Base-by-base conservation (phyloP, 768 basidiomycete species). In the Suillus americanus region DNA sequence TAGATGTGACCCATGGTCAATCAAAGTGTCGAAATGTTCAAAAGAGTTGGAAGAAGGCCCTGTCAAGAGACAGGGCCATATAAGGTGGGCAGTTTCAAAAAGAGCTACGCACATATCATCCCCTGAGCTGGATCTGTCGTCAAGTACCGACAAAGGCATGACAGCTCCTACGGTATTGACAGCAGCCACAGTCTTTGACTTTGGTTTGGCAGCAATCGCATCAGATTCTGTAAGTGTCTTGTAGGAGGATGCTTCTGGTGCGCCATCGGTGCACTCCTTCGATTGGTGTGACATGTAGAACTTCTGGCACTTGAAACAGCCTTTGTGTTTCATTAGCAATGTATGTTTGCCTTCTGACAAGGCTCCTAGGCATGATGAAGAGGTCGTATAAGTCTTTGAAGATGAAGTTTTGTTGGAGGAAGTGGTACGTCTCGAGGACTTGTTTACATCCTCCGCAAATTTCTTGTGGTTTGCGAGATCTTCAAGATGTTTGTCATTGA, bases 311-410 rank as follows among this genome's bases (percentile, higher is more conserved):
- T 43, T 43, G 18, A 43, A 43, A 5, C 41, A 43, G 0, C 41
- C 41, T 20, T 8, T 43, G 18, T 43, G 41, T 0, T 43, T 20
- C 18, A 20, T 8, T 0, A 43, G 41, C 3, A 41, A 3, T 0
- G 16, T 7, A 0, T 13, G 41, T 41, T 41, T 18, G 5, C 8
- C 2, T 3, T 45, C 10, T 3, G 18, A 1, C 3, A 9, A 3
- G 3, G 40, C 3, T 3, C 7, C 43, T 3, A 45, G 8, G 3
- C 20, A 9, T 0, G 43, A n/a, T 1, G 43, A 45, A 0, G 43
- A 45, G 0, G 20, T 13, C 0, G 0, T 45, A 1, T 45, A 10
- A 0, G 20, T 45, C 1, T 1, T 45, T 0, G 43, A 10, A 1
- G 20, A 9, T 1, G 43, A 43, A 0, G 18, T 0, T 9, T 45